Evolutionary conservation across 148 eudicot species (phyloP).

Genomic region (Amaranthus cruentus): DNA sequence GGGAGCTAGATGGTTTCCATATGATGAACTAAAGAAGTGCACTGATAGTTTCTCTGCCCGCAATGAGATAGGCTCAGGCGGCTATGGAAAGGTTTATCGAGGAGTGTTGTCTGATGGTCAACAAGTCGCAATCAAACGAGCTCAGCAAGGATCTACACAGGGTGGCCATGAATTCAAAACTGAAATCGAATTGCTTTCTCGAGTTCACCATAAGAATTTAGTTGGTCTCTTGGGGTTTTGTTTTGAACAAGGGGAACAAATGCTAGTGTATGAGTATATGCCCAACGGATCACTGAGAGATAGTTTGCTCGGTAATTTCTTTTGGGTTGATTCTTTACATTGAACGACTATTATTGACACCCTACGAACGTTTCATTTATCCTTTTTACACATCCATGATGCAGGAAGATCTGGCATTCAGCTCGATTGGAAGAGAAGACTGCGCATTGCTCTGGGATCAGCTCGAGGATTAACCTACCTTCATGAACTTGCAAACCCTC

Average conservation of each 20-base stretch:
- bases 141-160: constrained; percentile 80
- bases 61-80: constrained; percentile 87
- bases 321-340: background rate
- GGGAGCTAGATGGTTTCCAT: constrained; percentile 96
- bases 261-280: constrained; percentile 87
- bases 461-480: constrained; percentile 90
- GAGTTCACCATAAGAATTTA: constrained; percentile 94
- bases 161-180: constrained; percentile 92
- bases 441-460: constrained; percentile 79
- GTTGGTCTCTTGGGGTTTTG: constrained; percentile 83
- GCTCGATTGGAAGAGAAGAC: constrained; percentile 87
- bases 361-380: background rate
- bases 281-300: constrained; percentile 88
- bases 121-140: constrained; percentile 74
- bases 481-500: constrained; percentile 89
- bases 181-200: constrained; percentile 89
- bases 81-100: constrained; percentile 95
- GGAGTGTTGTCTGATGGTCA: constrained; percentile 67
- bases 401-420: constrained; percentile 75
- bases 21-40: constrained; percentile 80
- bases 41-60: constrained; percentile 64
- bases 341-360: background rate
- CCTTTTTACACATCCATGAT: background rate
- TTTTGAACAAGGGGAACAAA: constrained; percentile 84
- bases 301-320: constrained; percentile 54